Evolutionary conservation across 2,329 filamentous ascomycete genomes (phyloP).

Genomic region (Hypoxylon sp.): DNA sequence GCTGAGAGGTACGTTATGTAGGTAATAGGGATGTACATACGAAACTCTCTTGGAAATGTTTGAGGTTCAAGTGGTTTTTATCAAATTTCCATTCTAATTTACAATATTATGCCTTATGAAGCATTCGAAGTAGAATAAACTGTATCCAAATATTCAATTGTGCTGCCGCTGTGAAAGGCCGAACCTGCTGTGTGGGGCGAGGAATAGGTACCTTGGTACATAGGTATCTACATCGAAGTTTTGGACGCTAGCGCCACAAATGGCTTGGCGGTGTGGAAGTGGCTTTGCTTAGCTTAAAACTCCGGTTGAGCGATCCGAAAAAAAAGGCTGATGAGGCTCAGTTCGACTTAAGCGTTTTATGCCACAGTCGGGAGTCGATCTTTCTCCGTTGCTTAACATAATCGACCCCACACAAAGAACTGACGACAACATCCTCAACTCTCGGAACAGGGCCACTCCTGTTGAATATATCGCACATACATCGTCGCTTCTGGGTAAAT

Average conservation of each 20-base stretch:
- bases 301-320: background rate
- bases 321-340: constrained; percentile 42
- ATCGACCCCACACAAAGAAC: constrained; percentile 44
- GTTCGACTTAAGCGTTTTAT: constrained; percentile 27
- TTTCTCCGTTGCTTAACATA: constrained; percentile 24
- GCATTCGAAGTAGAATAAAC: no score
- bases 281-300: constrained; percentile 1
- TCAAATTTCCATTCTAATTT: background rate
- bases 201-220: background rate
- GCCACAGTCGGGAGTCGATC: constrained; percentile 16
- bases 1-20: constrained; percentile 6
- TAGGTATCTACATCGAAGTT: background rate
- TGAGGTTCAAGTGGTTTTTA: background rate
- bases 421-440: constrained; percentile 22
- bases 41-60: constrained; percentile 1
- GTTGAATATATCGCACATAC: background rate
- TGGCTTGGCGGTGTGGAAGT: background rate
- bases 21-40: constrained; percentile 13
- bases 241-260: background rate
- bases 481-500: constrained; percentile 15
- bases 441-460: background rate
- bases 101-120: background rate
- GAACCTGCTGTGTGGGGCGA: no score
- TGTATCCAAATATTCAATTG: no score
- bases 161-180: no score